phyloP scores from a whole-genome alignment of 139 green algal species.

The Pseudopediastrum boryanum region DNA sequence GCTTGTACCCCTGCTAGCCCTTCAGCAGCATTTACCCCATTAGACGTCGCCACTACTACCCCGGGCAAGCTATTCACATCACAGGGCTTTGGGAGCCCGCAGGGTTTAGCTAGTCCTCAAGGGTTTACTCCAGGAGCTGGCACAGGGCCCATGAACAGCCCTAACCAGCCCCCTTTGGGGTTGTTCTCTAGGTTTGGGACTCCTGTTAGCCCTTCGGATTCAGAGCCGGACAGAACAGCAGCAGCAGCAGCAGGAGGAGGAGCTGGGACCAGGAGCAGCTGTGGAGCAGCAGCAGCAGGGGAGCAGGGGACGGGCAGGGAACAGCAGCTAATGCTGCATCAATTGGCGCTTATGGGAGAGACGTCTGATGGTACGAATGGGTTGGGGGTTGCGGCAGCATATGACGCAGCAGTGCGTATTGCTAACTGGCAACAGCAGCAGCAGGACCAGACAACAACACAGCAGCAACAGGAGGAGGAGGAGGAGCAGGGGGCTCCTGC shows the following conservation, averaged over 20 bases:
- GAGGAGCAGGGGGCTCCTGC: not conserved
- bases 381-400: not conserved
- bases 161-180: no score
- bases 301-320: not conserved
- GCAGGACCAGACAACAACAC: not conserved
- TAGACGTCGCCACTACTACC: no score
- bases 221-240: no score
- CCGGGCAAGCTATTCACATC: no score
- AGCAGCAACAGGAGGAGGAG: constrained; percentile 16
- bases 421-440: not conserved
- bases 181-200: no score
- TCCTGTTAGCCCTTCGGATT: no score
- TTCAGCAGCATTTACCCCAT: no score
- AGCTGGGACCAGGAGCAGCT: not conserved
- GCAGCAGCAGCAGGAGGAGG: not conserved
- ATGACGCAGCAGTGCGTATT: constrained; percentile 4
- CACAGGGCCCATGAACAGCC: no score
- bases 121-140: no score
- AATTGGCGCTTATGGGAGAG: not conserved
- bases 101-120: no score
- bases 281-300: not conserved
- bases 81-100: no score
- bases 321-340: not conserved
- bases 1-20: no score
- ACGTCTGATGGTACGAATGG: not conserved